Conservation (phyloP, 2,329 filamentous ascomycete genomes). For the Fonsecaea erecta region DNA sequence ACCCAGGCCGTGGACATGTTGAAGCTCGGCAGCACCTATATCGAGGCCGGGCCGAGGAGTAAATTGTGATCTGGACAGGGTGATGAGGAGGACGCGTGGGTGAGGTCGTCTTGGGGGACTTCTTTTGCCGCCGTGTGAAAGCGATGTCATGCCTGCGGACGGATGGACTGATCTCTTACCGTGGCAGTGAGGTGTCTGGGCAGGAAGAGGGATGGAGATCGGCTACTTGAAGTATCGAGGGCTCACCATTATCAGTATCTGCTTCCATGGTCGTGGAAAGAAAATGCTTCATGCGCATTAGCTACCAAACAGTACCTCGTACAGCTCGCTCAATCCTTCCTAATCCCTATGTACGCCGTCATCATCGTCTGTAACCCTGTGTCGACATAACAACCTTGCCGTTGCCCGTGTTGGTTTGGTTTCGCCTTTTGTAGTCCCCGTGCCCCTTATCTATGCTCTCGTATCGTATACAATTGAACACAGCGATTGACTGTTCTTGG, state of each 20-base stretch:
- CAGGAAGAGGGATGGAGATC: neutral
- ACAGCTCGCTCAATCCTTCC: neutral
- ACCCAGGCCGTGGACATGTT: conserved; percentile 72
- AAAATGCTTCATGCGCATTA: neutral
- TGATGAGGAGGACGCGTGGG: neutral
- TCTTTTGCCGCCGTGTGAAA: neutral
- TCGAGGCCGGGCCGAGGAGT: conserved; percentile 44
- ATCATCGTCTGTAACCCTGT: neutral
- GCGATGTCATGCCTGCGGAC: neutral
- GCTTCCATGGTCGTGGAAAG: neutral
- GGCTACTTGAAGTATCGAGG: neutral
- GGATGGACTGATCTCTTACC: neutral
- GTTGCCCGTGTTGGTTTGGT: neutral
- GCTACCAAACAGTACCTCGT: neutral
- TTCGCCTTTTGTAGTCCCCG: neutral
- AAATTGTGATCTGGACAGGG: conserved; percentile 19
- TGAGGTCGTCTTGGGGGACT: neutral
- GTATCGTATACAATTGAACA: neutral
- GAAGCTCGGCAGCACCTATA: conserved; percentile 64
- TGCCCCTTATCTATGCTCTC: neutral
- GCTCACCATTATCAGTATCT: neutral
- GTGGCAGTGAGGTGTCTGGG: neutral
- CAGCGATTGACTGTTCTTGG: neutral
- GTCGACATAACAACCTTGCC: neutral
- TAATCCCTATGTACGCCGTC: conserved; percentile 1